Percentiles rank a stretch among this genome's conserved stretches.
phyloP scores from a whole-genome alignment of 768 basidiomycete species.

The Plicaturopsis crispa region DNA sequence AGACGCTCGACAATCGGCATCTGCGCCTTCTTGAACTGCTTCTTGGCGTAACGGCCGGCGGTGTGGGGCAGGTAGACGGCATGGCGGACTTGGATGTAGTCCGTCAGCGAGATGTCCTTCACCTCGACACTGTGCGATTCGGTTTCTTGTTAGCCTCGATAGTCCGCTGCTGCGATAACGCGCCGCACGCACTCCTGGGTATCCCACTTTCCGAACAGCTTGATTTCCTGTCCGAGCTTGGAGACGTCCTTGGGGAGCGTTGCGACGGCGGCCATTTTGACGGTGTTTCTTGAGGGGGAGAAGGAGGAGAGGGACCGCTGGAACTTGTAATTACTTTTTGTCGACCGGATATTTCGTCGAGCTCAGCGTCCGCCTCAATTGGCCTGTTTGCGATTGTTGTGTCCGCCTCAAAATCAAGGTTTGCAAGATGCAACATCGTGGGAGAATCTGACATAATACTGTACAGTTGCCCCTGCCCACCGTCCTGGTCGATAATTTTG shows the following conservation, averaged over 20 bases:
- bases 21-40: constrained; percentile 99
- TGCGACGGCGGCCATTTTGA: constrained; percentile 55
- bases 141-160: constrained; percentile 1
- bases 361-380: too few species aligned
- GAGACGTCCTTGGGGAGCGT: constrained; percentile 81
- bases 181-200: constrained; percentile 77
- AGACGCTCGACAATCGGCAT: constrained; percentile 99
- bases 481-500: too few species aligned
- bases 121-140: constrained; percentile 73
- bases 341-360: constrained; percentile 19
- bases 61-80: constrained; percentile 98
- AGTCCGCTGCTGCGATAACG: background rate
- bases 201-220: constrained; percentile 99
- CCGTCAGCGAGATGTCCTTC: constrained; percentile 97
- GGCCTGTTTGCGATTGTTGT: constrained; percentile 43
- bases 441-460: constrained; percentile 32
- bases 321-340: constrained; percentile 4
- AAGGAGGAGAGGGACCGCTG: background rate
- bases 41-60: constrained; percentile 98
- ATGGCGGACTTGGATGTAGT: constrained; percentile 99
- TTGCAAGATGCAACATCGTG: too few species aligned
- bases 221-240: constrained; percentile 77
- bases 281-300: constrained; percentile 24
- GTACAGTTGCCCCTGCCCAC: constrained; percentile 28
- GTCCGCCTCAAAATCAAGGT: constrained; percentile 34